phyloP scores from a whole-genome alignment of 805 yeast genomes.

The Myxozyma melibiosi region DNA sequence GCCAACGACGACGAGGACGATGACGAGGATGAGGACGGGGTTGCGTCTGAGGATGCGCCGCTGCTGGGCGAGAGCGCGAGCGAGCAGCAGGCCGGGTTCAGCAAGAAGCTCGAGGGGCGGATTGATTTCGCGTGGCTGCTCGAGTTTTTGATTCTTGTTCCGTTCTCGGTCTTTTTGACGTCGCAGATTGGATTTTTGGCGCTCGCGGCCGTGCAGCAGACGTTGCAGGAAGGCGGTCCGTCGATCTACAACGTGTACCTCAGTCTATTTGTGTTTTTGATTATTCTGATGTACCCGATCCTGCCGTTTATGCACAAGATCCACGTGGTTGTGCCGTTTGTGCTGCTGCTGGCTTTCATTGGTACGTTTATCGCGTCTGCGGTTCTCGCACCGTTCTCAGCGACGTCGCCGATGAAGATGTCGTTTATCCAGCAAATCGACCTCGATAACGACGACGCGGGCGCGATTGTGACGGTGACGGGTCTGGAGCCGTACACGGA shows the following conservation, averaged over 20 bases:
- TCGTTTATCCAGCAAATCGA: constrained; percentile 67
- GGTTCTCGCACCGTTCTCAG: constrained; percentile 59
- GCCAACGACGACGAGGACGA: constrained; percentile 23
- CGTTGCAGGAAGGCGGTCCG: constrained; percentile 64
- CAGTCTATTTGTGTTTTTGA: constrained; percentile 30
- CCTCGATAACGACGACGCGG: constrained; percentile 41
- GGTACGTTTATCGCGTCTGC: constrained; percentile 32
- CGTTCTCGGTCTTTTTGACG: constrained; percentile 59
- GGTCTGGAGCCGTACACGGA: constrained; percentile 56
- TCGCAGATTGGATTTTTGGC: constrained; percentile 58
- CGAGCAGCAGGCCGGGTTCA: constrained; percentile 49
- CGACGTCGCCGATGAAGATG: constrained; percentile 66
- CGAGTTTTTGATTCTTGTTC: constrained; percentile 70
- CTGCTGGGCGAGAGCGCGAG: constrained; percentile 54
- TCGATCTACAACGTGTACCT: constrained; percentile 30
- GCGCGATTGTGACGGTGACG: constrained; percentile 46
- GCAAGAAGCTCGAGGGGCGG: constrained; percentile 39
- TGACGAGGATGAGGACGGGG: constrained; percentile 16
- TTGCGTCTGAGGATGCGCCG: constrained; percentile 31
- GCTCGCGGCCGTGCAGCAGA: constrained; percentile 67
- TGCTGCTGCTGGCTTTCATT: constrained; percentile 30
- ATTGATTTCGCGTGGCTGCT: constrained; percentile 78
- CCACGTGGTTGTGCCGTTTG: constrained; percentile 30
- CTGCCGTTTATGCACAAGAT: constrained; percentile 35
- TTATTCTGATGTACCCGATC: constrained; percentile 44